Evolutionary conservation across 345 rosid genomes (phyloP), one percentile per base, ranked within the genome.

Genomic region (Citrus reticulata): DNA sequence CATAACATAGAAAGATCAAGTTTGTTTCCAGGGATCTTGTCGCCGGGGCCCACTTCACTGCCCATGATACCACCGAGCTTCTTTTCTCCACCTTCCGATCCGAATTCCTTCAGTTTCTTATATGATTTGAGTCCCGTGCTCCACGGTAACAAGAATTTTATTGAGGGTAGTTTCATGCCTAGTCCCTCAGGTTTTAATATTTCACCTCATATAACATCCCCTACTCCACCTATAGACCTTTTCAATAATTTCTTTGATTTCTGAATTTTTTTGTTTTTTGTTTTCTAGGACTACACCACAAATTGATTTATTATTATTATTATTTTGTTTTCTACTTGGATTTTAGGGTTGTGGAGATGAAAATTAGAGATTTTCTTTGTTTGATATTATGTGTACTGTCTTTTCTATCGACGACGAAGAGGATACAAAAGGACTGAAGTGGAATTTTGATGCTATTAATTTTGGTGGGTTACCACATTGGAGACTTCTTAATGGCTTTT

Each of bases 171-270:
- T 68, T 82, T 89, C 83, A 84, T 92, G 83, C 84, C 88, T 3
- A 94, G 93, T 78, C 97, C 98, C 74, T 76, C 86, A 58, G 82
- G 40, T 74, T 84, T 82, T 49, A 46, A 46, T 13, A 67, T 86
- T 70, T 85, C 89, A 7, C 94, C 92, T 57, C 75, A 57, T 40
- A 29, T 81, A 7, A n/a, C 79, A 46, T 85, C 89, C 42, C 89
- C 92, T 7, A 71, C 83, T 62, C 85, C 89, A 46, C 80, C 96
- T 19, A 66, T 83, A 61, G 97, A 93, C 83, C 77, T 87, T 61
- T 91, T 91, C 93, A 94, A 87, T 77, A 87, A 90, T 77, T 84
- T 90, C 30, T 93, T 90, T 77, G 91, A 92, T 81, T 85, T 83
- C 62, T 91, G 77, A 89, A 76, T 39, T 39, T 37, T 37, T 66